Evolutionary conservation across 176 grass and related monocot species (phyloP).

Genomic region (Carex kokanica): DNA sequence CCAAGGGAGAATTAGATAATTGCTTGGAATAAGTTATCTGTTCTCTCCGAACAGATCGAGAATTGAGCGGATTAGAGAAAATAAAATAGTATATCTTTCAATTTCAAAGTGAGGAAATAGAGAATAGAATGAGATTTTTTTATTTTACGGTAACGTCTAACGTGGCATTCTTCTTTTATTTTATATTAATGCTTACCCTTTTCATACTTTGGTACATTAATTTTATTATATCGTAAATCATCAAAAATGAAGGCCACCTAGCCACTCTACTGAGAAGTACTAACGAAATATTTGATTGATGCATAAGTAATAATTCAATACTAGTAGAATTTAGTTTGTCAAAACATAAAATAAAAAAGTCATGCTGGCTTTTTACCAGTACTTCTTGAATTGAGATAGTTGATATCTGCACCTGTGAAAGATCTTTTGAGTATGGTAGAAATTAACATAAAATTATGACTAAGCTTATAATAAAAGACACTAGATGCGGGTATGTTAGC

Average conservation of each 20-base stretch:
- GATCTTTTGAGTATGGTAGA: background rate
- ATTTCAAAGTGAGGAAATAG: no score
- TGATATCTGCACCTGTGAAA: background rate
- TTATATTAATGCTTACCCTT: conserved; percentile 86
- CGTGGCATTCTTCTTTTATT: no score
- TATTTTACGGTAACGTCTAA: no score
- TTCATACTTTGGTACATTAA: conserved; percentile 67
- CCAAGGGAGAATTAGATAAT: no score
- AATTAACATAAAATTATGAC: background rate
- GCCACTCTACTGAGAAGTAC: background rate
- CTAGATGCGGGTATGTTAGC: no score
- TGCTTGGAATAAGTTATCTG: no score
- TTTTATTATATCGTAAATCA: background rate
- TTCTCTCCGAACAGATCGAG: no score
- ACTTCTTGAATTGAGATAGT: background rate
- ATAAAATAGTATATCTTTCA: no score
- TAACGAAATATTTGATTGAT: background rate
- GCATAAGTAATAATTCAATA: background rate
- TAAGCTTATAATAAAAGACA: background rate
- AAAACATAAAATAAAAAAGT: background rate
- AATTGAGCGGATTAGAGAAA: no score
- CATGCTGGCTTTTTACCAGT: background rate
- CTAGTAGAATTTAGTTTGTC: background rate
- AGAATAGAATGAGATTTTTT: no score
- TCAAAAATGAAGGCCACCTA: background rate